Percentiles rank a stretch among this genome's conserved stretches.
These are phyloP conservation scores for Psidium friedrichsthalianum DNA, from an alignment of 345 rosid genomes.

Conservation along the genomic window DNA sequence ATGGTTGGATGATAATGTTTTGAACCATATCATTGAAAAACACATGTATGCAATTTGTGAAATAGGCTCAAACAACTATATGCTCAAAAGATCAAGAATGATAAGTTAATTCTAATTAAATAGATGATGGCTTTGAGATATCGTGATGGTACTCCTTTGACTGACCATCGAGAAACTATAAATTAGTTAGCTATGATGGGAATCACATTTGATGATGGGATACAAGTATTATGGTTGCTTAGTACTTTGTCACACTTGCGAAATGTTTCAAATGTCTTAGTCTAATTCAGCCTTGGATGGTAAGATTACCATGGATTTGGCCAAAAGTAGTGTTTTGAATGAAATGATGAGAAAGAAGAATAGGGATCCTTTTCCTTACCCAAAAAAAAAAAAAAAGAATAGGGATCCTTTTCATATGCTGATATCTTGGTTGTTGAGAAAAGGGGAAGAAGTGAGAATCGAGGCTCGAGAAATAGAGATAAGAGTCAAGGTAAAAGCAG, in stretches of 20 bases:
- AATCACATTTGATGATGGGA: too few species aligned
- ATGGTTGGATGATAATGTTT: not conserved
- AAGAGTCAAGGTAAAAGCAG: too few species aligned
- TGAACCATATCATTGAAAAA: not conserved
- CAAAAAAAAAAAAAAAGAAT: too few species aligned
- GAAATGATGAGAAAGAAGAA: not conserved
- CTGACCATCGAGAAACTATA: too few species aligned
- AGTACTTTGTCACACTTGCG: accelerated
- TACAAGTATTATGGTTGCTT: too few species aligned
- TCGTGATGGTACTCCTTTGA: too few species aligned
- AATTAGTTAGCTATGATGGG: too few species aligned
- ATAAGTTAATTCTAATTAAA: too few species aligned
- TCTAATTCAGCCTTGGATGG: not conserved
- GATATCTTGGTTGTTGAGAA: not conserved
- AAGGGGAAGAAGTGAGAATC: not conserved
- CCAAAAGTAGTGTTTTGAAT: not conserved
- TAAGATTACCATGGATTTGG: not conserved
- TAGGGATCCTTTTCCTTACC: too few species aligned
- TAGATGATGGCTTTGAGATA: too few species aligned
- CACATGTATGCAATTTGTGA: not conserved
- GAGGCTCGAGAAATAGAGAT: too few species aligned
- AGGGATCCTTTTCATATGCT: not conserved
- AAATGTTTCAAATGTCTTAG: not conserved
- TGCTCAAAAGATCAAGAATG: not conserved
- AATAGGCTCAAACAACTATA: not conserved